Evolutionary conservation across 768 basidiomycete species (phyloP).

Genomic region (Xerocomellus intermedius): DNA sequence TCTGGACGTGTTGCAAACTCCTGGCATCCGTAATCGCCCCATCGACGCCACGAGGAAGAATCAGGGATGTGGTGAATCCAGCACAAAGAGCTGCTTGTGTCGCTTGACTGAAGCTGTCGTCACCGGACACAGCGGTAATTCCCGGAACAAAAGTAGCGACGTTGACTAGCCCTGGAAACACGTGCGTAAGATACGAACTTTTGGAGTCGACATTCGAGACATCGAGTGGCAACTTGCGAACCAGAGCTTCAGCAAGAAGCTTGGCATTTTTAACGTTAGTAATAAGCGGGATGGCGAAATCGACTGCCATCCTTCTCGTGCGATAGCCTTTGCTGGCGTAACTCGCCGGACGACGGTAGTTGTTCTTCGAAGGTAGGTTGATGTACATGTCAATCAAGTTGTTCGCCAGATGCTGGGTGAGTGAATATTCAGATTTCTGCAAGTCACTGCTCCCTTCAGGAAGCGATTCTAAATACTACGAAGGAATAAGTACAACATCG

Average conservation of each 20-base stretch:
- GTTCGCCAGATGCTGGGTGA: conserved; percentile 95
- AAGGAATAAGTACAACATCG: conserved; percentile 5
- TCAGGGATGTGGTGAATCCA: conserved; percentile 84
- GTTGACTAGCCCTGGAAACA: conserved; percentile 90
- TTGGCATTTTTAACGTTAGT: conserved; percentile 99
- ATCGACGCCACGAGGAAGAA: conserved; percentile 69
- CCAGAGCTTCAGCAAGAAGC: conserved; percentile 88
- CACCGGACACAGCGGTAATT: conserved; percentile 47
- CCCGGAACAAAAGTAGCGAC: conserved; percentile 83
- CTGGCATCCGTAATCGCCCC: conserved; percentile 63
- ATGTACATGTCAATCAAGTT: conserved; percentile 99
- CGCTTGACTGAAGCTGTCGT: conserved; percentile 58
- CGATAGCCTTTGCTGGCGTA: conserved; percentile 97
- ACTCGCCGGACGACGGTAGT: conserved; percentile 94
- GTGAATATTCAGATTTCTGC: conserved; percentile 96
- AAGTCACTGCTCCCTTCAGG: conserved; percentile 68
- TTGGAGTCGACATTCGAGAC: conserved; percentile 92
- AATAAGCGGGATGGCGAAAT: conserved; percentile 95
- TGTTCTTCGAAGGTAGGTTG: conserved; percentile 97
- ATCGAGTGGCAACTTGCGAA: conserved; percentile 86
- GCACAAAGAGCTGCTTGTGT: conserved; percentile 83
- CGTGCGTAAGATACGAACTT: conserved; percentile 86
- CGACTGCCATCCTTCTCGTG: conserved; percentile 97
- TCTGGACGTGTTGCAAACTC: conserved; percentile 67
- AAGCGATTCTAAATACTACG: conserved; percentile 85